These are phyloP conservation scores for Boechera stricta DNA, from an alignment of 345 rosid genomes.

Conservation along the genomic window DNA sequence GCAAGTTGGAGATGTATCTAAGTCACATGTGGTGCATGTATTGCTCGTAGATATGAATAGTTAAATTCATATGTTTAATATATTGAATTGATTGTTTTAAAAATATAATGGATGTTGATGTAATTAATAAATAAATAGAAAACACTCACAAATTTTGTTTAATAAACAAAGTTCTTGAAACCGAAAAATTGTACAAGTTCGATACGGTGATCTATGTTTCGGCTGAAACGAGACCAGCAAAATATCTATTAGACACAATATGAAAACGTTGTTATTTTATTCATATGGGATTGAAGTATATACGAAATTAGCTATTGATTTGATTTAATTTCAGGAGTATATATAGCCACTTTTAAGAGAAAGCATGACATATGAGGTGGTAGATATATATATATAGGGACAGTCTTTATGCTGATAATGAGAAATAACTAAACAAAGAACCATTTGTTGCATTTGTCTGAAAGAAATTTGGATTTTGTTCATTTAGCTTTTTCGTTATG, in stretches of 20 bases:
- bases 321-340: conserved; percentile 26
- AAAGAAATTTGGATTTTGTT: conserved; percentile 40
- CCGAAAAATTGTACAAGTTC: conserved; percentile 10
- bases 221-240: conserved; percentile 26
- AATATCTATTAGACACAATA: background rate
- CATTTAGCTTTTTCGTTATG: conserved; percentile 36
- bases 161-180: conserved; percentile 5
- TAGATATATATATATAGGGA: conserved; percentile 31
- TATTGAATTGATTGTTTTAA: background rate
- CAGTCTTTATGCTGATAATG: conserved; percentile 31
- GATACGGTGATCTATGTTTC: conserved; percentile 16
- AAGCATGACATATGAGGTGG: conserved; percentile 33
- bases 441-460: conserved; percentile 39
- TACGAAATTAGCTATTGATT: background rate
- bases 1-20: conserved; percentile 11
- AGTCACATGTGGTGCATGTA: background rate
- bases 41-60: background rate
- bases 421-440: conserved; percentile 40
- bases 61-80: background rate
- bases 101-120: background rate
- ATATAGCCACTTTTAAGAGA: conserved; percentile 26
- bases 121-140: background rate
- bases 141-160: background rate
- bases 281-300: background rate
- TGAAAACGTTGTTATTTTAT: background rate